A percentile compares a stretch with the other conserved stretches of the same genome.
Conservation (phyloP, 768 basidiomycete genomes). For the Sporobolomyces roseus region DNA sequence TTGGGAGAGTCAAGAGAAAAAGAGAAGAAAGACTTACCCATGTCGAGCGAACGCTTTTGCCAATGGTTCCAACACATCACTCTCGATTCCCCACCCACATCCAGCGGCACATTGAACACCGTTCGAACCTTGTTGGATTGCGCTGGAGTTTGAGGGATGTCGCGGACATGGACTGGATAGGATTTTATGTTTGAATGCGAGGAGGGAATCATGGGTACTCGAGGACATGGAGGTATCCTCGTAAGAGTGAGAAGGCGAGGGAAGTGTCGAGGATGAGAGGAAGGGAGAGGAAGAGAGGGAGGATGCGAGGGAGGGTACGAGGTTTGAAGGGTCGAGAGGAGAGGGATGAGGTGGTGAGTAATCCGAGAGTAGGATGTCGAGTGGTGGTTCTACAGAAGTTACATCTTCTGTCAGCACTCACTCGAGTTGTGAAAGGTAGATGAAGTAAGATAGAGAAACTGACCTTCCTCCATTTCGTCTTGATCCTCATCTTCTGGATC, state of each 20-base stretch:
- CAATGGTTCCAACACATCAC: neutral
- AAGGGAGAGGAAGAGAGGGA: neutral
- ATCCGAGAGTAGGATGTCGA: conserved; percentile 18
- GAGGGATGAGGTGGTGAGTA: conserved; percentile 7
- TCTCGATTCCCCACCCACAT: conserved; percentile 19
- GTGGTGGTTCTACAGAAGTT: conserved; percentile 17
- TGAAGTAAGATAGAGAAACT: neutral
- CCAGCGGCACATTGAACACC: conserved; percentile 8
- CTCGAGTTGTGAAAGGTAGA: neutral
- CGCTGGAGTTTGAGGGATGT: too few relatives aligned
- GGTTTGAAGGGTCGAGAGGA: conserved; percentile 4
- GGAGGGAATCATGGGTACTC: neutral
- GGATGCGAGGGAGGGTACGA: conserved; percentile 2
- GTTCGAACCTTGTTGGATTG: neutral
- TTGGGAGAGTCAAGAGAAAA: neutral
- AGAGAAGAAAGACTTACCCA: conserved; percentile 5
- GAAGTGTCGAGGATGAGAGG: neutral
- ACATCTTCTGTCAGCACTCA: neutral
- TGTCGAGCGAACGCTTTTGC: conserved; percentile 5
- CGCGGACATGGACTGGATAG: neutral
- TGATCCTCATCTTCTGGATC: conserved; percentile 9
- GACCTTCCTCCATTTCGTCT: conserved; percentile 2
- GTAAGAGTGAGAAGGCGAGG: neutral
- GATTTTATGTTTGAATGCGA: neutral
- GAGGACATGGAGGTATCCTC: neutral